phyloP scores from a whole-genome alignment of 2,329 filamentous ascomycete species.

The Leptographium procerum region DNA sequence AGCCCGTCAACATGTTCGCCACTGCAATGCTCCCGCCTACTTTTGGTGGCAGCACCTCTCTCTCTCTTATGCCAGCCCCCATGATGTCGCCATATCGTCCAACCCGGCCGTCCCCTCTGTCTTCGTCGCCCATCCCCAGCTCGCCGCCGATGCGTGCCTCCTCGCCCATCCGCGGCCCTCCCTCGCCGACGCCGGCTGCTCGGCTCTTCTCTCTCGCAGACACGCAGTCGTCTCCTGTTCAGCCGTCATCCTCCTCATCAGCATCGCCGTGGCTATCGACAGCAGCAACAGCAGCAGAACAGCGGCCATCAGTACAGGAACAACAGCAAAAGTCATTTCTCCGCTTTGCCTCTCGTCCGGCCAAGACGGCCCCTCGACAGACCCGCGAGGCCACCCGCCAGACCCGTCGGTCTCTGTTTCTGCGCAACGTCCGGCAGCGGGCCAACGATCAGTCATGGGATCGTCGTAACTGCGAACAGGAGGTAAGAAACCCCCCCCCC shows the following conservation, averaged over 20 bases:
- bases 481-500: slow-evolving; percentile 24
- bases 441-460: slow-evolving; percentile 49
- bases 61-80: slow-evolving; percentile 21
- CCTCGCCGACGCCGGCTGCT: slow-evolving; percentile 9
- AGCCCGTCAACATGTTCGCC: slow-evolving; percentile 7
- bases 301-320: background rate
- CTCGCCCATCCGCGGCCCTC: slow-evolving; percentile 21
- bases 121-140: slow-evolving; percentile 41
- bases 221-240: slow-evolving; percentile 32
- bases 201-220: slow-evolving; percentile 17
- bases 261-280: background rate
- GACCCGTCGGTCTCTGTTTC: slow-evolving; percentile 53
- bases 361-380: slow-evolving; percentile 50
- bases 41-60: background rate
- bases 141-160: slow-evolving; percentile 16
- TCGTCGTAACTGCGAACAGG: slow-evolving; percentile 51
- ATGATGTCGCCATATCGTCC: slow-evolving; percentile 34
- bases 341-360: slow-evolving; percentile 41
- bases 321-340: slow-evolving; percentile 15
- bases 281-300: background rate
- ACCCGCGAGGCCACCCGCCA: slow-evolving; percentile 52
- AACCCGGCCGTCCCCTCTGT: slow-evolving; percentile 41
- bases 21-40: slow-evolving; percentile 5
- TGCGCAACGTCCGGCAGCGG: slow-evolving; percentile 53
- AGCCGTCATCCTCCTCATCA: slow-evolving; percentile 9